Percentiles rank a stretch among this genome's conserved stretches.
These are phyloP conservation scores for Clonostachys sp. DNA, from an alignment of 2,329 filamentous ascomycete species.

Conservation along the genomic window DNA sequence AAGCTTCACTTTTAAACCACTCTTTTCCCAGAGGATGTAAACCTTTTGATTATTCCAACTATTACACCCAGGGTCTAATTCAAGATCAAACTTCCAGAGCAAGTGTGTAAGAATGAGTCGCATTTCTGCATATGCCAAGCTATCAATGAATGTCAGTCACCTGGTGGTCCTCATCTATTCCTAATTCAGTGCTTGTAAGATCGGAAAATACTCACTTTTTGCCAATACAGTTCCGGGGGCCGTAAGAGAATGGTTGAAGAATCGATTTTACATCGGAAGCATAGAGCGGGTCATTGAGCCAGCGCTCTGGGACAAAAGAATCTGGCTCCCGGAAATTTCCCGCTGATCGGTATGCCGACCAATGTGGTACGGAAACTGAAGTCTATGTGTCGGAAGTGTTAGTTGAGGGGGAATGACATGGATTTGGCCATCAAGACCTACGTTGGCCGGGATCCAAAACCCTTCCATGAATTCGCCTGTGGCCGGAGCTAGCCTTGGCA, in stretches of 20 bases:
- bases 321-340: conserved; percentile 20
- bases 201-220: neutral
- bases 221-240: conserved; percentile 11
- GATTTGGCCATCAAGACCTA: too few relatives aligned
- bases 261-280: conserved; percentile 12
- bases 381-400: neutral
- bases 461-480: neutral
- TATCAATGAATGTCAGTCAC: neutral
- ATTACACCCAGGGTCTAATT: too few relatives aligned
- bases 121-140: conserved; percentile 23
- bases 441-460: neutral
- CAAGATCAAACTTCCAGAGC: conserved; percentile 17
- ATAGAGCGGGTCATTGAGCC: conserved; percentile 14
- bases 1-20: neutral
- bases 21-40: too few relatives aligned
- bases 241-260: conserved; percentile 17
- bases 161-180: too few relatives aligned
- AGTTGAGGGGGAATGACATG: too few relatives aligned
- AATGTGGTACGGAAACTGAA: too few relatives aligned
- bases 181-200: too few relatives aligned
- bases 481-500: neutral
- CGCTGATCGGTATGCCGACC: too few relatives aligned
- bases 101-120: conserved; percentile 16
- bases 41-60: too few relatives aligned
- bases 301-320: conserved; percentile 30